Conservation (phyloP, 164 flowering plant genomes). For the Euptelea pleiosperma region DNA sequence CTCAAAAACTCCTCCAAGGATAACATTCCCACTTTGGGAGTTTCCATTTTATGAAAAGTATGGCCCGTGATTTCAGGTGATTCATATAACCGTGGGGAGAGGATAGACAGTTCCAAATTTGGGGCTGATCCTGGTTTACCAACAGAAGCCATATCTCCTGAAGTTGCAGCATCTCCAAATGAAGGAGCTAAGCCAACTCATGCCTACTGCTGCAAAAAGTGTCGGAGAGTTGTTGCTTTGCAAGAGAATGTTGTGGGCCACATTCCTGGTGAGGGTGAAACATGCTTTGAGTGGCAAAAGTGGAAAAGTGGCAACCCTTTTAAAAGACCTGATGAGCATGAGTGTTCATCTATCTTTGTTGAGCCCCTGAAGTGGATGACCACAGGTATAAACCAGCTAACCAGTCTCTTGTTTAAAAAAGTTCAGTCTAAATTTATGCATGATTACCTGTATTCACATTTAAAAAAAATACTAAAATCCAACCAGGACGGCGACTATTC, state of each 20-base stretch:
- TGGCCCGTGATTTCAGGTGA: constrained; percentile 50
- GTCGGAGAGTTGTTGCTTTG: constrained; percentile 81
- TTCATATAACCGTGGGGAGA: constrained; percentile 68
- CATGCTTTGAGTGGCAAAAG: constrained; percentile 76
- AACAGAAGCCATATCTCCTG: constrained; percentile 26
- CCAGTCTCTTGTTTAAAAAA: neutral
- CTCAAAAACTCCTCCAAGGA: neutral
- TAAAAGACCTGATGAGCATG: constrained; percentile 49
- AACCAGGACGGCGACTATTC: no score
- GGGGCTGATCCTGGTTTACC: constrained; percentile 84
- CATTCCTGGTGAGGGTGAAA: constrained; percentile 88
- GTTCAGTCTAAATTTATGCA: no score
- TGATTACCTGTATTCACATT: no score
- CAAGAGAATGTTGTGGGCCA: constrained; percentile 72
- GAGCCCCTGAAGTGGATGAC: constrained; percentile 96
- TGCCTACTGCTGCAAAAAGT: constrained; percentile 87
- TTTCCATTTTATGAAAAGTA: neutral
- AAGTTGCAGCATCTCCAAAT: constrained; percentile 25
- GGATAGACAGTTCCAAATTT: constrained; percentile 69
- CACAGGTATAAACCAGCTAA: constrained; percentile 47
- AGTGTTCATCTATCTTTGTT: constrained; percentile 87
- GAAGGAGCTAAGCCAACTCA: constrained; percentile 25
- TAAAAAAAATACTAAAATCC: no score
- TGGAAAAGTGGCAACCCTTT: constrained; percentile 64
- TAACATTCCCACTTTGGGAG: neutral